Base-by-base conservation (phyloP, 2,329 filamentous ascomycete species). In the Neofusicoccum ribis region DNA sequence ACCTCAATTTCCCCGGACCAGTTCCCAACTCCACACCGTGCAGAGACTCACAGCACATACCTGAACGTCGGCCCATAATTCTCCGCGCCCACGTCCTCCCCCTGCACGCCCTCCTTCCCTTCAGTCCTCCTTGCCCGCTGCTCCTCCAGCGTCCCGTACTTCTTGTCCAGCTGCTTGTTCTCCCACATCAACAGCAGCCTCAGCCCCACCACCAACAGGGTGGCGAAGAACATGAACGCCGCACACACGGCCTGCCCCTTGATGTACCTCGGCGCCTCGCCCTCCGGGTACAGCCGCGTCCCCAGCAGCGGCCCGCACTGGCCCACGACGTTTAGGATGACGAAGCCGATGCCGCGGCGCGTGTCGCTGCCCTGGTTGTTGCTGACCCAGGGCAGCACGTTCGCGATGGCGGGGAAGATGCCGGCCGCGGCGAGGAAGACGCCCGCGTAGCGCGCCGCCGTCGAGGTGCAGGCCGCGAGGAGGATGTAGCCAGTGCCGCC, bases 321-420 rank as follows among this genome's bases (percentile, higher is more conserved):
- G 0, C 89, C 89, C 47, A 91, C 80, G 69, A 89, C 77, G 71
- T 90, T 90, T 54, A 88, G 78, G n/a, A 91, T 82, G 8, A 88
- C 86, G 60, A 91, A 88, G 3, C 84, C 84, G 1, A 85, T 84
- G 4, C 89, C 89, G 1, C 89, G 84, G 54, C 89, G 87, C 2
- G 88, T 89, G 71, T 90, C 88, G 43, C 81, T 86, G 14, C 88
- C 88, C 74, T 91, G 88, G 72, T 91, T 91, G 73, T 91, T 84
- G 2, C 89, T 75, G 1, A 90, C 88, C 74, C 89, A 90, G 0
- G 89, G 89, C 41, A 92, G 84, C 8, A 90, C 88, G 68, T 91
- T 90, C 3, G 87, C 86, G 39, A 92, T 87, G 70, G 84, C 85
- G 0, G 89, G 86, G 51, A 92, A 89, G 27, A 92, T 84, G 11